phyloP scores from a whole-genome alignment of 345 rosid genomes.

The Murraya koenigii region DNA sequence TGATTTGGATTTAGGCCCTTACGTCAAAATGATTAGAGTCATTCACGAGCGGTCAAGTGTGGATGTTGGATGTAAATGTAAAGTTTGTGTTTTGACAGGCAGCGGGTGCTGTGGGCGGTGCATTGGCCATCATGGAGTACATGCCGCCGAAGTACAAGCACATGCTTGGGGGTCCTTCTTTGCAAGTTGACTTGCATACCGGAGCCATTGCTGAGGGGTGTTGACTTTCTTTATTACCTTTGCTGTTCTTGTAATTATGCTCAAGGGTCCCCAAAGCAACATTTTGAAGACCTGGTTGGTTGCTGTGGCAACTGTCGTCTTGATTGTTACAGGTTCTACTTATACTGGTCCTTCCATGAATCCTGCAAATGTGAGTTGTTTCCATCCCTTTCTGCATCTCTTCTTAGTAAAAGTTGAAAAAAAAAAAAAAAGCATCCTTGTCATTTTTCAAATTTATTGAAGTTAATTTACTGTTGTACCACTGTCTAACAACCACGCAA shows the following conservation, averaged over 20 bases:
- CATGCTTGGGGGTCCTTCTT: slow-evolving; percentile 68
- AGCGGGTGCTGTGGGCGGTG: slow-evolving; percentile 93
- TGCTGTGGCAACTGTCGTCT: slow-evolving; percentile 56
- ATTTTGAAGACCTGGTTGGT: slow-evolving; percentile 61
- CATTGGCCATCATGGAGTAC: slow-evolving; percentile 66
- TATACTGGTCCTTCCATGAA: slow-evolving; percentile 97
- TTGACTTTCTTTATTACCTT: slow-evolving; percentile 77
- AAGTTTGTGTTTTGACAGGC: slow-evolving; percentile 49
- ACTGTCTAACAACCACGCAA: not conserved
- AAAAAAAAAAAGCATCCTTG: not conserved
- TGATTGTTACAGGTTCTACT: slow-evolving; percentile 55
- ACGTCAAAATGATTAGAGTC: not conserved
- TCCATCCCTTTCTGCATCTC: not conserved
- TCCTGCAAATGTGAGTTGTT: slow-evolving; percentile 89
- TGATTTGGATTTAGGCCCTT: not conserved
- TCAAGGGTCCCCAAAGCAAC: slow-evolving; percentile 64
- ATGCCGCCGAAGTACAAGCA: slow-evolving; percentile 68
- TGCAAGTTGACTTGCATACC: slow-evolving; percentile 67
- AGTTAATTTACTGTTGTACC: not conserved
- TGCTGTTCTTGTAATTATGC: slow-evolving; percentile 58
- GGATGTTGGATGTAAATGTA: not conserved
- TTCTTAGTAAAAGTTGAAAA: too few relatives aligned
- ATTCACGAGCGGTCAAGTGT: not conserved
- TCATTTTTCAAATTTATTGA: not conserved
- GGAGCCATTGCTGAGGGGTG: slow-evolving; percentile 87